Base-by-base conservation (phyloP, 2,329 filamentous ascomycete species). In the Diaporthe humulicola region DNA sequence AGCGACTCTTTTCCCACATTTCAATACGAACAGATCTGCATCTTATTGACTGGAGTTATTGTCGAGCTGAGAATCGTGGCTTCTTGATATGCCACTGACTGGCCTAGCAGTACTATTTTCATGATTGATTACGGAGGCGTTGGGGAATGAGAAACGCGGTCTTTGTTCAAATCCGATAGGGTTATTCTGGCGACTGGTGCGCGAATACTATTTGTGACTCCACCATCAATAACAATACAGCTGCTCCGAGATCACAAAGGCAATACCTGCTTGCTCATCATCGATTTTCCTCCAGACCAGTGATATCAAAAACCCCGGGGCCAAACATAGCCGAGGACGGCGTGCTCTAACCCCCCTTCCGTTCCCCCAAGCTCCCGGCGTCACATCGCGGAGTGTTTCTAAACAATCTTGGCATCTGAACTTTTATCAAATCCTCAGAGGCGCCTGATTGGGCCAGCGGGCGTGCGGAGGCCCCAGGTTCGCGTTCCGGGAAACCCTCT, bases 21-120 rank as follows among this genome's bases (percentile, higher is more conserved):
- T 76, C 73, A 76, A 76, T 76, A 76, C 64, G 73, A 76, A 74
- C 75, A 76, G 75, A 76, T 64, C 69, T 72, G 75, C 70, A 70
- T 73, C 69, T 70, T 75, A 67, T 64, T 58, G 70, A 60, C 57
- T 72, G 70, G 70, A 72, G 70, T 72, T 54, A 28, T 36, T 28
- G 64, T 67, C 45, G 33, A 52, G 64, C 45, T 22, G 45, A 67
- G 64, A 67, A 45, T 38, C 38, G 64, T 67, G 64, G 64, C 64
- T 45, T 38, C 33, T 67, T 67, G 45, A 52, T 52, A 67, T 22
- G 38, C 64, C 64, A 52, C 64, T 52, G 14, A 52, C 45, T 67
- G 64, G 64, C 64, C 33, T 33, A 67, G 33, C 45, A 67, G 45
- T 36, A 67, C 45, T 67, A 52, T 52, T 38, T 52, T 52, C 45